Evolutionary conservation across 306 rosid species (phyloP).

Genomic region (Prinsepia uniflora): DNA sequence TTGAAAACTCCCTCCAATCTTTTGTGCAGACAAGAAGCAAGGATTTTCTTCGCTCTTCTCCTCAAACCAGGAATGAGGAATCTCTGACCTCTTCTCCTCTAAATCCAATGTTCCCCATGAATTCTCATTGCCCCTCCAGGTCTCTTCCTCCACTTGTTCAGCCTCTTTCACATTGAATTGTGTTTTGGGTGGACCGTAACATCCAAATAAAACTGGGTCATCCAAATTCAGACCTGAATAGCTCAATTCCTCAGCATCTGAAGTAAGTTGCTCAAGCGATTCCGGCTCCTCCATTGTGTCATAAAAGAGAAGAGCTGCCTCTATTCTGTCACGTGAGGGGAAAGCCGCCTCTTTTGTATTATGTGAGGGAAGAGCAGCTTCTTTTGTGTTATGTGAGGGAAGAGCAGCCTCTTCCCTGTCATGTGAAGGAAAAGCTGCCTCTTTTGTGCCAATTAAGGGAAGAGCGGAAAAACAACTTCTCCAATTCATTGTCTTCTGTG

Average conservation of each 20-base stretch:
- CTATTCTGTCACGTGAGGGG: slow-evolving; percentile 26
- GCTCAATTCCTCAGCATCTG: slow-evolving; percentile 16
- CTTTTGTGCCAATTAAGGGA: slow-evolving; percentile 26
- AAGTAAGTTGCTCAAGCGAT: slow-evolving; percentile 20
- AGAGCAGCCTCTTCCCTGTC: not conserved
- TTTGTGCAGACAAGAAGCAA: slow-evolving; percentile 23
- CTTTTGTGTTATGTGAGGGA: slow-evolving; percentile 26
- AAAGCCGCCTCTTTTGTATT: slow-evolving; percentile 21
- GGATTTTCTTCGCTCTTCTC: slow-evolving; percentile 5
- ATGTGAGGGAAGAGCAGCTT: slow-evolving; percentile 25
- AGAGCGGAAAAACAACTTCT: slow-evolving; percentile 23
- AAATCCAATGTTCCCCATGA: slow-evolving; percentile 9
- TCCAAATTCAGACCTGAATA: slow-evolving; percentile 25
- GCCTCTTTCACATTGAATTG: slow-evolving; percentile 19
- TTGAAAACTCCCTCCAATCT: slow-evolving; percentile 23
- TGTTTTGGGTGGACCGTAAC: slow-evolving; percentile 36
- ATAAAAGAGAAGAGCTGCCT: slow-evolving; percentile 24
- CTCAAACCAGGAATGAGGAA: not conserved
- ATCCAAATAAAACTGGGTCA: slow-evolving; percentile 31
- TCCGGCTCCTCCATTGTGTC: slow-evolving; percentile 20
- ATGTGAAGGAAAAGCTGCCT: not conserved
- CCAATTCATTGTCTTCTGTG: slow-evolving; percentile 26
- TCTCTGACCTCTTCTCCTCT: slow-evolving; percentile 30
- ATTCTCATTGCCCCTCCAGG: slow-evolving; percentile 13
- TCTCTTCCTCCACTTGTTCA: slow-evolving; percentile 37